Conservation (phyloP, 495 filamentous ascomycete genomes). For the Neurospora sp. region DNA sequence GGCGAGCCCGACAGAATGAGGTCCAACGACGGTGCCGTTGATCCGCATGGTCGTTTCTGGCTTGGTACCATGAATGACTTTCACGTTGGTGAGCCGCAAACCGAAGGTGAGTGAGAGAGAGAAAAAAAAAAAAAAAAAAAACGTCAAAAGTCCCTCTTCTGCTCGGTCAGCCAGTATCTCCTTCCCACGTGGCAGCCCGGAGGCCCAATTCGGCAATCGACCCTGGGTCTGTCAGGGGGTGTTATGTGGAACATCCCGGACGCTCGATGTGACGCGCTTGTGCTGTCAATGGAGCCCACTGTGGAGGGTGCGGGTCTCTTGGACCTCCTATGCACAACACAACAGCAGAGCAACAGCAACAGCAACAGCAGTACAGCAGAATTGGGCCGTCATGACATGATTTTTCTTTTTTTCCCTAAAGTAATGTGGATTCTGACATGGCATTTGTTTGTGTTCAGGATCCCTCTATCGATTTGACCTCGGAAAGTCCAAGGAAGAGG, state of each 20-base stretch:
- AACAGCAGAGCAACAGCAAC: background rate
- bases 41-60: constrained; percentile 79
- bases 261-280: background rate
- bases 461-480: constrained; percentile 30
- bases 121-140: constrained; percentile 10
- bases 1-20: constrained; percentile 43
- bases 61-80: constrained; percentile 83
- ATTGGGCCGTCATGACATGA: background rate
- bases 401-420: background rate
- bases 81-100: constrained; percentile 36
- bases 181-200: constrained; percentile 14
- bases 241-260: background rate
- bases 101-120: constrained; percentile 38
- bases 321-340: background rate
- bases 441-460: constrained; percentile 15
- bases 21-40: constrained; percentile 74
- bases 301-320: background rate
- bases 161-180: constrained; percentile 1
- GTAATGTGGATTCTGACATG: background rate
- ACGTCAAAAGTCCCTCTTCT: background rate
- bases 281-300: background rate
- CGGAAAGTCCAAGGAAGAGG: constrained; percentile 6
- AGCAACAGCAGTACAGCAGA: background rate
- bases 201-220: constrained; percentile 1
- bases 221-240: background rate